A percentile compares a stretch with the other conserved stretches of the same genome.
Conservation (phyloP, 2,329 filamentous ascomycete genomes). For the Ceratocystis papillata region DNA sequence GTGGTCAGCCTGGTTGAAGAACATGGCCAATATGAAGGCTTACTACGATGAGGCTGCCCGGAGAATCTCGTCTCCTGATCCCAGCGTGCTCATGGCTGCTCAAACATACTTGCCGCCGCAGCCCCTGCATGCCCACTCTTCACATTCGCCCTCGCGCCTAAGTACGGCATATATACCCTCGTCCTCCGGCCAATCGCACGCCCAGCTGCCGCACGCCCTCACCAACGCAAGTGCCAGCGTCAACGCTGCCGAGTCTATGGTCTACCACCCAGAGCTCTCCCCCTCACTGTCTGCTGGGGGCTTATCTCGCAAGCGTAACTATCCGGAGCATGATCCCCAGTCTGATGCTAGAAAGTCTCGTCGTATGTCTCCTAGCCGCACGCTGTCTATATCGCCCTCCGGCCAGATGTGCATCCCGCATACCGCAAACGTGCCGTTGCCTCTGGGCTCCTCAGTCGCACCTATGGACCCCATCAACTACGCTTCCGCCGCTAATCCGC, state of each 20-base stretch:
- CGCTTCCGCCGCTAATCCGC: neutral
- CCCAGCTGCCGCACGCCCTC: neutral
- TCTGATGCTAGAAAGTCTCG: slow-evolving; percentile 18
- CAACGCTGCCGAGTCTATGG: neutral
- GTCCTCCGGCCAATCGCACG: neutral
- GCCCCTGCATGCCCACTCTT: slow-evolving; percentile 15
- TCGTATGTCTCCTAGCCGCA: neutral
- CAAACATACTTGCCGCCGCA: slow-evolving; percentile 7
- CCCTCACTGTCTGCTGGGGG: slow-evolving; percentile 17
- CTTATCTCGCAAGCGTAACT: slow-evolving; percentile 26
- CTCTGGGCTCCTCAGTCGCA: neutral
- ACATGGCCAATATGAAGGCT: slow-evolving; percentile 68
- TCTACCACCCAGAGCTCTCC: slow-evolving; percentile 19
- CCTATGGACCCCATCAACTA: neutral
- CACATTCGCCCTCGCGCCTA: slow-evolving; percentile 20
- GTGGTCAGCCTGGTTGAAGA: slow-evolving; percentile 79
- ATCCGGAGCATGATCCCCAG: slow-evolving; percentile 21
- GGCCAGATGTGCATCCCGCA: neutral
- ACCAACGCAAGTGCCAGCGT: neutral
- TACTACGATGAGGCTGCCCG: slow-evolving; percentile 63
- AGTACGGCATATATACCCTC: slow-evolving; percentile 17
- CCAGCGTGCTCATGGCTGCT: neutral
- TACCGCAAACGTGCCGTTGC: neutral
- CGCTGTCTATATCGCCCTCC: neutral
- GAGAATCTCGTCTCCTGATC: slow-evolving; percentile 30